Evolutionary conservation across 345 rosid genomes (phyloP).

Genomic region (Pistacia integerrima): DNA sequence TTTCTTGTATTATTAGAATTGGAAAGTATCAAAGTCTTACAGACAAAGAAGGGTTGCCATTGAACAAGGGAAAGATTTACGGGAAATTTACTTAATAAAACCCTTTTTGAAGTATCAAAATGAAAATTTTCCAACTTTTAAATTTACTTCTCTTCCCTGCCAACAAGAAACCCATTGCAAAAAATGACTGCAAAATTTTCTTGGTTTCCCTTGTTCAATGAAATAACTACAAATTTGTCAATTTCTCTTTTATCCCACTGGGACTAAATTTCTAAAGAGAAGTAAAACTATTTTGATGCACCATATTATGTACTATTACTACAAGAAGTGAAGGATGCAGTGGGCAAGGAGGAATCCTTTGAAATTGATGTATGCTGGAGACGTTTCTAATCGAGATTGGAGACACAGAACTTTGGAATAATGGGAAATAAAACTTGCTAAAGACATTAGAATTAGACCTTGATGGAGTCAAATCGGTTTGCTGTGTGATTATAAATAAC

Average conservation of each 20-base stretch:
- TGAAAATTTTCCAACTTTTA: no score
- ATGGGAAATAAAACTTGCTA: not conserved
- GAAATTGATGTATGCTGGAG: slow-evolving; percentile 11
- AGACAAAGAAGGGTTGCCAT: slow-evolving; percentile 13
- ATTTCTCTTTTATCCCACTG: not conserved
- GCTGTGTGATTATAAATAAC: no score
- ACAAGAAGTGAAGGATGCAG: slow-evolving; percentile 17
- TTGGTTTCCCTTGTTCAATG: slow-evolving; percentile 18
- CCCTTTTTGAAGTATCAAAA: no score
- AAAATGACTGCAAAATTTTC: not conserved
- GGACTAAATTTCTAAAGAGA: slow-evolving; percentile 24
- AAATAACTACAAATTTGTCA: not conserved
- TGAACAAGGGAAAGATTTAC: slow-evolving; percentile 33
- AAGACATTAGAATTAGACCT: not conserved
- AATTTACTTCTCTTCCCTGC: slow-evolving; percentile 19
- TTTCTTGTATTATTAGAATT: not conserved
- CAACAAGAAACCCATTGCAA: no score
- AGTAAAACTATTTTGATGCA: slow-evolving; percentile 24
- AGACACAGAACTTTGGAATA: slow-evolving; percentile 1
- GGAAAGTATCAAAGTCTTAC: slow-evolving; percentile 22
- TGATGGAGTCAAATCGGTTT: no score
- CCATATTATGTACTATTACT: slow-evolving; percentile 19
- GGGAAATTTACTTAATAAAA: no score
- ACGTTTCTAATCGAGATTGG: not conserved
- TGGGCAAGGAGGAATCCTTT: slow-evolving; percentile 14